These are phyloP conservation scores for Aspergillus cejpii DNA, from an alignment of 2,329 filamentous ascomycete species.

Conservation along the genomic window DNA sequence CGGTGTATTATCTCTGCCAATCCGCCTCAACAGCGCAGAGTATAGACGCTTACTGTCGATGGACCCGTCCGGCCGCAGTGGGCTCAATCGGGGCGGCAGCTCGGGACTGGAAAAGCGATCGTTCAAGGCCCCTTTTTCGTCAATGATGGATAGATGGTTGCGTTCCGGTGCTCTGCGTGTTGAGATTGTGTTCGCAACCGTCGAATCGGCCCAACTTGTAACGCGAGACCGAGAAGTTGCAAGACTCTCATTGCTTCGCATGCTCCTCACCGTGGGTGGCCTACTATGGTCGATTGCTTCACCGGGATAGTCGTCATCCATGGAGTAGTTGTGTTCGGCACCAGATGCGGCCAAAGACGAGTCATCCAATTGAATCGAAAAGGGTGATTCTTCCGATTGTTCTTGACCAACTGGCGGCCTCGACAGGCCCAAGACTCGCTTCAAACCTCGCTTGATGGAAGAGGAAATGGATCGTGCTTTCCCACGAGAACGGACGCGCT, in stretches of 20 bases:
- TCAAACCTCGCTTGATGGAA: constrained; percentile 39
- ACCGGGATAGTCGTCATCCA: background rate
- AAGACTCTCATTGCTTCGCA: constrained; percentile 30
- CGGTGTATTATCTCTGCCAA: constrained; percentile 22
- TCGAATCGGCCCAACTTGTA: constrained; percentile 47
- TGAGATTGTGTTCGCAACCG: constrained; percentile 37
- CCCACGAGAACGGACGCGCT: constrained; percentile 10
- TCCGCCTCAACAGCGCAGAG: constrained; percentile 40
- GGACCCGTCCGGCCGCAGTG: constrained; percentile 14
- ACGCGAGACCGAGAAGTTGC: constrained; percentile 39
- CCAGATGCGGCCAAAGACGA: background rate
- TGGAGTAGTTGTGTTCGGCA: constrained; percentile 7
- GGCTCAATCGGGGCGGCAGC: background rate
- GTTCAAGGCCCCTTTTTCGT: constrained; percentile 35
- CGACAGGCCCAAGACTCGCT: constrained; percentile 36
- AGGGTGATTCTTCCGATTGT: constrained; percentile 22
- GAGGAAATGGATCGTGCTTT: constrained; percentile 37
- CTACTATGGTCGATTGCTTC: background rate
- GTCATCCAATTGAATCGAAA: constrained; percentile 11
- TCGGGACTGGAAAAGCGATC: background rate
- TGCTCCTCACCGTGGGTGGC: constrained; percentile 19
- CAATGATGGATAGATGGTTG: constrained; percentile 40
- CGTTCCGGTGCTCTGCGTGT: constrained; percentile 28
- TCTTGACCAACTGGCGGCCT: constrained; percentile 15
- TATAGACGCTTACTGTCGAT: constrained; percentile 40